Base-by-base conservation (phyloP, 2,329 filamentous ascomycete species). In the Aspergillus glaucus region DNA sequence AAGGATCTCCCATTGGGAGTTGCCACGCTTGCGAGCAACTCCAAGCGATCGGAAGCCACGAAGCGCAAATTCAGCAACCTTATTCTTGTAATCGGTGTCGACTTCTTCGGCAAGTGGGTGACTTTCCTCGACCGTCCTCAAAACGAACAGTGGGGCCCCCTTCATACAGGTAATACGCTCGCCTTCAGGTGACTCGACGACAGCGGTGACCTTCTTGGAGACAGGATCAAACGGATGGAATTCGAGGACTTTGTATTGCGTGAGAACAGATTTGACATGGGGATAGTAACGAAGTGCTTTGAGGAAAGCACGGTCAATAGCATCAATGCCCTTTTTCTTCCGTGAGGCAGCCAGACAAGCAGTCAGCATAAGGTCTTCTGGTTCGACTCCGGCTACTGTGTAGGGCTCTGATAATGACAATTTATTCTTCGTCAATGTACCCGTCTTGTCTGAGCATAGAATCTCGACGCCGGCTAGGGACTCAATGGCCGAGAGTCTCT, bases 291-390 rank as follows among this genome's bases (percentile, higher is more conserved):
- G 82, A 55, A 95, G 82, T 19, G 86, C 81, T 77, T 93, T 94
- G 60, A 95, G 79, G 79, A 95, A 95, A 66, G 88, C 89, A 79
- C 92, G 93, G 80, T 95, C 90, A 61, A 95, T 95, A 59, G 90
- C 87, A 67, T 95, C 89, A 56, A 95, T 91, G 77, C 88, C 89
- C 79, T 94, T 94, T 81, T 91, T 92, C 82, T 93, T 95, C 76
- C 88, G 87, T 58, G 86, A 92, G 55, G 89, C 88, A 63, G 89
- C 89, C 64, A 95, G 75, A 70, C 89, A 94, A 63, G 89, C 89
- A 75, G 88, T 93, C 57, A 94, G 79, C 88, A 95, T 94, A 55
- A 95, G 85, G 62, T 94, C 88, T 70, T 93, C 87, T 32, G 86
- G 80, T 59, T 91, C 87, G 51, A 94, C 86, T 64, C 89, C 89